Evolutionary conservation across 1,284 basidiomycete species (phyloP).

Genomic region (Thecaphora thlaspeos): DNA sequence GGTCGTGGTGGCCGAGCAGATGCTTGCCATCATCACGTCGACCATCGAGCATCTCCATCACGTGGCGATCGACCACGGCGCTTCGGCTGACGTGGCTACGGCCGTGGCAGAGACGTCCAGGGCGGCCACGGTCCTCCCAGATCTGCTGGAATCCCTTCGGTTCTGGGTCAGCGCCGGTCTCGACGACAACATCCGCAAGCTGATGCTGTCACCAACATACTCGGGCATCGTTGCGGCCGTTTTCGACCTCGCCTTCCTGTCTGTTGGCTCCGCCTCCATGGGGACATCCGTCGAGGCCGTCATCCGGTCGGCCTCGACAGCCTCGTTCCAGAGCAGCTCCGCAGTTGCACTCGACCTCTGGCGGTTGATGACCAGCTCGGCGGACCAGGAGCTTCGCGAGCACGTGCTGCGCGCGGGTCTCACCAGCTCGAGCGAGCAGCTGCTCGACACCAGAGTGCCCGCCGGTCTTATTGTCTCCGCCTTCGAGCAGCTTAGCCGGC

Average conservation of each 20-base stretch:
- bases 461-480: constrained; percentile 10
- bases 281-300: background rate
- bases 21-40: constrained; percentile 26
- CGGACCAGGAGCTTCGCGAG: background rate
- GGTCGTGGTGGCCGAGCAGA: constrained; percentile 3
- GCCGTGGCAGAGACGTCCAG: background rate
- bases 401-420: constrained; percentile 8
- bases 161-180: constrained; percentile 12
- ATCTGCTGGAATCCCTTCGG: constrained; percentile 16
- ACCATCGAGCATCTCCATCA: constrained; percentile 29
- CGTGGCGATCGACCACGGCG: background rate
- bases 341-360: background rate
- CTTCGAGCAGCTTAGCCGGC: background rate
- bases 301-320: background rate
- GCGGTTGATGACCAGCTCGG: background rate
- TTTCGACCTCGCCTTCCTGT: constrained; percentile 9
- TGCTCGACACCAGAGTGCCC: constrained; percentile 25
- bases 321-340: background rate
- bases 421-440: constrained; percentile 13
- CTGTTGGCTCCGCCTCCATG: background rate
- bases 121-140: constrained; percentile 10
- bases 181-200: constrained; percentile 2
- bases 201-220: constrained; percentile 7
- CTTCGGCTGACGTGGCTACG: background rate
- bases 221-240: constrained; percentile 19